phyloP scores from a whole-genome alignment of 1,139 yeast genomes.

The Suhomyces bolitotheri region DNA sequence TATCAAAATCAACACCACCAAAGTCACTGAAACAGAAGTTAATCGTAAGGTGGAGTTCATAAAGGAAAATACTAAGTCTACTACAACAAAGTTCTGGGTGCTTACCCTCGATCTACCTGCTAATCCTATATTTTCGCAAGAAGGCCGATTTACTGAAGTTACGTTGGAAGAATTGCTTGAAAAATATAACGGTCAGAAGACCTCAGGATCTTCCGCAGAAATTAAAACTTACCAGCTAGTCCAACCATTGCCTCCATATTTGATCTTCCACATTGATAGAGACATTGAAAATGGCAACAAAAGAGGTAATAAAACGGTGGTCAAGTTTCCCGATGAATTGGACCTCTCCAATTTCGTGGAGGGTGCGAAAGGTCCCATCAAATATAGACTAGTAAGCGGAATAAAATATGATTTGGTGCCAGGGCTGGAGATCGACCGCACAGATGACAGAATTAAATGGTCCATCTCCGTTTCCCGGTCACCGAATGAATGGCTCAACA shows the following conservation, averaged over 20 bases:
- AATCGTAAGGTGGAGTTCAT: conserved; percentile 25
- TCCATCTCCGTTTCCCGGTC: conserved; percentile 49
- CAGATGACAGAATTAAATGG: conserved; percentile 45
- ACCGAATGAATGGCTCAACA: conserved; percentile 51
- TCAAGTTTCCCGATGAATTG: conserved; percentile 54
- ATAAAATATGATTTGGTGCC: conserved; percentile 44
- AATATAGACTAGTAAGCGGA: conserved; percentile 53
- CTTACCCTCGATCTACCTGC: conserved; percentile 61
- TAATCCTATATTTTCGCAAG: conserved; percentile 48
- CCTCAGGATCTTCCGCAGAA: conserved; percentile 21
- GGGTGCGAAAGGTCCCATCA: conserved; percentile 17
- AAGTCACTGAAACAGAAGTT: conserved; percentile 19
- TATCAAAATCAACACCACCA: conserved; percentile 35
- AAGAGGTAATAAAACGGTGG: conserved; percentile 61
- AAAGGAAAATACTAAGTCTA: conserved; percentile 18
- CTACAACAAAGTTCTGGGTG: conserved; percentile 53
- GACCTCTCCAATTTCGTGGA: conserved; percentile 38
- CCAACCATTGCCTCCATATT: conserved; percentile 48
- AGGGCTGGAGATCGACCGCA: conserved; percentile 22
- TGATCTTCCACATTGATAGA: conserved; percentile 60
- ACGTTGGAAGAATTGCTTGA: conserved; percentile 45
- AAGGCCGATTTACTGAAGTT: conserved; percentile 54
- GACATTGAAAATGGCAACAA: conserved; percentile 27
- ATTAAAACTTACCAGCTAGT: conserved; percentile 41
- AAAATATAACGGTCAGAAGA: conserved; percentile 41